Percentiles rank a stretch among this genome's conserved stretches.
phyloP scores from a whole-genome alignment of 148 eudicot species.

The Persicaria tinctoria region DNA sequence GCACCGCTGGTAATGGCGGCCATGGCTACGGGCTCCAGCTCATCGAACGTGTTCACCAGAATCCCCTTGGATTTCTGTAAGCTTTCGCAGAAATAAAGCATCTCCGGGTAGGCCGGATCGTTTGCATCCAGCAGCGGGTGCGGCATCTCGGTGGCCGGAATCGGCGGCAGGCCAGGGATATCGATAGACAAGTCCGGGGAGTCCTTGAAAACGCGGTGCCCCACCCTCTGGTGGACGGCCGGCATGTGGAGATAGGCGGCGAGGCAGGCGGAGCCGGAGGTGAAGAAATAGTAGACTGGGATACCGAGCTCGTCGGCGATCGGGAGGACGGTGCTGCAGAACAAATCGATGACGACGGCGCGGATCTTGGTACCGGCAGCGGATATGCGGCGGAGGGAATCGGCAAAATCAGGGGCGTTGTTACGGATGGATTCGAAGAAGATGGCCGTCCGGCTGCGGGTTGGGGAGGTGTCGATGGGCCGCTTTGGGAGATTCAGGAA shows the following conservation, averaged over 20 bases:
- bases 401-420: conserved; percentile 21
- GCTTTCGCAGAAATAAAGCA: conserved; percentile 8
- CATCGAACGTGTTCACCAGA: conserved; percentile 23
- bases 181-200: conserved; percentile 8
- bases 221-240: conserved; percentile 15
- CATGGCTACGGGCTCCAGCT: conserved; percentile 23
- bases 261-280: conserved; percentile 23
- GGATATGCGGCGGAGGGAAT: conserved; percentile 25
- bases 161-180: conserved; percentile 32
- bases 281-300: conserved; percentile 32
- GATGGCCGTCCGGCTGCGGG: conserved; percentile 14
- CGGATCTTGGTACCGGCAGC: neutral
- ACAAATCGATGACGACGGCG: conserved; percentile 32
- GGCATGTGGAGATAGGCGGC: conserved; percentile 25
- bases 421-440: conserved; percentile 21
- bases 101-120: conserved; percentile 15
- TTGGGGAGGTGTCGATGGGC: conserved; percentile 7
- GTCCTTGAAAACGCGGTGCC: conserved; percentile 18
- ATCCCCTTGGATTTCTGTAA: conserved; percentile 30
- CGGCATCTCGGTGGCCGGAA: conserved; percentile 24
- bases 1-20: conserved; percentile 19
- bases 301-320: conserved; percentile 19
- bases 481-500: conserved; percentile 16
- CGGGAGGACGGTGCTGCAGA: conserved; percentile 26
- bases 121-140: conserved; percentile 16